Conservation (phyloP, 2,329 filamentous ascomycete species). For the Leptosphaerulina australis region DNA sequence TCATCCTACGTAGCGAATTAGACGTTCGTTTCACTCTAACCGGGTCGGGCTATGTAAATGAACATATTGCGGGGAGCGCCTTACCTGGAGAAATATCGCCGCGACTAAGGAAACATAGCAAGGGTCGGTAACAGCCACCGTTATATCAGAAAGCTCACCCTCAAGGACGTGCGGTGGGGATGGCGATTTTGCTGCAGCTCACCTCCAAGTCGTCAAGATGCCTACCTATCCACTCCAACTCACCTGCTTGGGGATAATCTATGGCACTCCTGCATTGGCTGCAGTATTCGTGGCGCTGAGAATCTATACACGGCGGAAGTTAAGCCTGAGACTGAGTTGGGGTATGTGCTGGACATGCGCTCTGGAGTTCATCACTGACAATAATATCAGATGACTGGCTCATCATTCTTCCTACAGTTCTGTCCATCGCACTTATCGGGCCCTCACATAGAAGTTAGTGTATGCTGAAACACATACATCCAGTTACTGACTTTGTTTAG, state of each 20-base stretch:
- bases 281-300: constrained; percentile 44
- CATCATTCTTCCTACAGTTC: constrained; percentile 43
- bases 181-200: constrained; percentile 16
- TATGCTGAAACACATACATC: not conserved
- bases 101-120: constrained; percentile 4
- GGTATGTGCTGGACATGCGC: constrained; percentile 29
- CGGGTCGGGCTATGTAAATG: constrained; percentile 12
- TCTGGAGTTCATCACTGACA: not conserved
- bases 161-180: constrained; percentile 11
- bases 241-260: constrained; percentile 48
- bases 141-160: constrained; percentile 16
- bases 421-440: constrained; percentile 47
- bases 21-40: constrained; percentile 14
- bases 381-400: constrained; percentile 47
- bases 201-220: constrained; percentile 39
- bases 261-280: constrained; percentile 42
- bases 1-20: constrained; percentile 12
- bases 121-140: constrained; percentile 9
- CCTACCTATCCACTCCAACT: constrained; percentile 47
- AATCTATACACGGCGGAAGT: constrained; percentile 47
- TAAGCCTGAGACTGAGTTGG: constrained; percentile 46
- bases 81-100: constrained; percentile 6
- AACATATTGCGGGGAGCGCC: constrained; percentile 16
- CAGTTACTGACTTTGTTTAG: constrained; percentile 17
- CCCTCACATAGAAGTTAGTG: constrained; percentile 46